Conservation (phyloP, 2,329 filamentous ascomycete species). For the Coleophoma eucalyptorum region DNA sequence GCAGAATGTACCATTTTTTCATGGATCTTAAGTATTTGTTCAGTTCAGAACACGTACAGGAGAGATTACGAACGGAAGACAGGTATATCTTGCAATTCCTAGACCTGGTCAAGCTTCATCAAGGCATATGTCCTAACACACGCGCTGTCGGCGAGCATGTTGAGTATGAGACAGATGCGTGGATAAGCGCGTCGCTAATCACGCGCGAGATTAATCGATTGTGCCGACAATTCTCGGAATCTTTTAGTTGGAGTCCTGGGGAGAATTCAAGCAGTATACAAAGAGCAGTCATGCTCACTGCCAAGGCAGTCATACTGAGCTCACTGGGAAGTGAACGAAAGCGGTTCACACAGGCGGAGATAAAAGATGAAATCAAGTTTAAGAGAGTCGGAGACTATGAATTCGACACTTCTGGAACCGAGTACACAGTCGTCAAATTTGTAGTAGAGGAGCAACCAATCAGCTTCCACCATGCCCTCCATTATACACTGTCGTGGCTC, state of each 20-base stretch:
- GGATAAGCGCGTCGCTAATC: slow-evolving; percentile 94
- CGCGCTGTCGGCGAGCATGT: slow-evolving; percentile 92
- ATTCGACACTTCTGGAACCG: slow-evolving; percentile 52
- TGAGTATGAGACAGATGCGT: slow-evolving; percentile 96
- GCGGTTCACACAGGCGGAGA: slow-evolving; percentile 81
- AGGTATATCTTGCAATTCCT: slow-evolving; percentile 92
- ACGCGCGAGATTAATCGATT: slow-evolving; percentile 93
- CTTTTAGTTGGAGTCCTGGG: slow-evolving; percentile 69
- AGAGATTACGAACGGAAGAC: slow-evolving; percentile 75
- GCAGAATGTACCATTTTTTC: slow-evolving; percentile 97
- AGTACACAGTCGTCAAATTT: slow-evolving; percentile 67
- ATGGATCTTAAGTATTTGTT: slow-evolving; percentile 90
- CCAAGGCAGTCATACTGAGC: slow-evolving; percentile 82
- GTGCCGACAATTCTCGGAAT: slow-evolving; percentile 82
- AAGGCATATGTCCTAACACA: slow-evolving; percentile 93
- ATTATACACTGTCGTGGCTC: slow-evolving; percentile 95
- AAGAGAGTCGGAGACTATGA: slow-evolving; percentile 75
- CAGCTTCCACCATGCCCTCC: slow-evolving; percentile 95
- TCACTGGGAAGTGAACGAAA: slow-evolving; percentile 85
- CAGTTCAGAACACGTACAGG: slow-evolving; percentile 81
- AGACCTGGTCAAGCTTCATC: slow-evolving; percentile 91
- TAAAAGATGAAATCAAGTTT: slow-evolving; percentile 83
- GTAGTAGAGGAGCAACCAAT: slow-evolving; percentile 85
- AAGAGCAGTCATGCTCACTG: slow-evolving; percentile 67
- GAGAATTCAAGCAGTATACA: slow-evolving; percentile 64